Conservation (phyloP, 371 early-diverging fungal genomes). For the Mucor piriformis region DNA sequence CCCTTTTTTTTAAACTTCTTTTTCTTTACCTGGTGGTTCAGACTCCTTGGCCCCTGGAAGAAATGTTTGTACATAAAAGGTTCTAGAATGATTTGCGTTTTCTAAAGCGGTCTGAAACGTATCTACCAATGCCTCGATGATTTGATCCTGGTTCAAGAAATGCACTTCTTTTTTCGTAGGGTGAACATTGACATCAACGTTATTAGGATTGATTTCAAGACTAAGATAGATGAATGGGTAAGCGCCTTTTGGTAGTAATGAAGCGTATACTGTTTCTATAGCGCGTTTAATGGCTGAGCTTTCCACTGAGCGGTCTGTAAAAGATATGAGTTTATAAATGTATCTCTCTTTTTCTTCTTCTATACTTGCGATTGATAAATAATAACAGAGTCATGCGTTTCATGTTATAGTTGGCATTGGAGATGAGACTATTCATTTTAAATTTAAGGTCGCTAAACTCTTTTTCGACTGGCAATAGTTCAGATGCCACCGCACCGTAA, state of each 20-base stretch:
- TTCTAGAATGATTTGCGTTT: conserved; percentile 53
- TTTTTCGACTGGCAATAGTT: conserved; percentile 64
- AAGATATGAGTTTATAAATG: not conserved
- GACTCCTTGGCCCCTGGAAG: conserved; percentile 35
- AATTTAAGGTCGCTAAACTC: conserved; percentile 50
- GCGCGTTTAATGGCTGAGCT: conserved; percentile 75
- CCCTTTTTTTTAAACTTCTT: not conserved
- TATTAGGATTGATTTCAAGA: conserved; percentile 77
- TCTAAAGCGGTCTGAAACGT: conserved; percentile 60
- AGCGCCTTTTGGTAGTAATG: conserved; percentile 82
- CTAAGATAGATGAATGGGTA: conserved; percentile 94
- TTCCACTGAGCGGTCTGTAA: conserved; percentile 84
- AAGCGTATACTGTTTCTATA: conserved; percentile 78
- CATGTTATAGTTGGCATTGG: conserved; percentile 83
- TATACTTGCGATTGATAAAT: conserved; percentile 89
- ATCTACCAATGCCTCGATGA: conserved; percentile 70
- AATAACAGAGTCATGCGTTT: conserved; percentile 81
- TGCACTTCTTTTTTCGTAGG: conserved; percentile 58
- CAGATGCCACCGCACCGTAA: conserved; percentile 80
- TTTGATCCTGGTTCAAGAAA: conserved; percentile 87
- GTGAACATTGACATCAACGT: conserved; percentile 98
- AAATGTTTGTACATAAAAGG: conserved; percentile 56
- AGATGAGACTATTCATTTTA: conserved; percentile 69
- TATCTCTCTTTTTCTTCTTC: not conserved
- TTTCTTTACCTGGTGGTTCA: not conserved